Conservation (phyloP, 2,329 filamentous ascomycete genomes). For the Diplodia mutila region DNA sequence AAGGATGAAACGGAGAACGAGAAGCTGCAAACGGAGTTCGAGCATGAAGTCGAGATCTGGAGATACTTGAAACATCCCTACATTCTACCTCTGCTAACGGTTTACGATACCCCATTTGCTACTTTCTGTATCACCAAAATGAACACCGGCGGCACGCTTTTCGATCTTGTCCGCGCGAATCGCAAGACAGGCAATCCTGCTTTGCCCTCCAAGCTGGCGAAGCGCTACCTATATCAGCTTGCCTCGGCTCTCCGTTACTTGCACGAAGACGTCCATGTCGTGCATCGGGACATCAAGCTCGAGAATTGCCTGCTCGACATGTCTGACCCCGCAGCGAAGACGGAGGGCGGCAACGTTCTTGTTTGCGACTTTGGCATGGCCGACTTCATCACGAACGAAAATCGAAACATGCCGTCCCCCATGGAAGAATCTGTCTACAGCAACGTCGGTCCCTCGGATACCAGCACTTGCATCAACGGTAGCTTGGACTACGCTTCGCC, state of each 20-base stretch:
- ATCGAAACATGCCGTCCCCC: conserved; percentile 51
- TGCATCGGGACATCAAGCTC: conserved; percentile 70
- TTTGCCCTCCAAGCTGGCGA: conserved; percentile 56
- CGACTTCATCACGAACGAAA: conserved; percentile 65
- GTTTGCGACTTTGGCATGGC: conserved; percentile 73
- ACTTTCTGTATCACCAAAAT: conserved; percentile 70
- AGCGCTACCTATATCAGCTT: conserved; percentile 65
- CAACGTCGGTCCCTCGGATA: conserved; percentile 59
- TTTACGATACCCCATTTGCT: conserved; percentile 69
- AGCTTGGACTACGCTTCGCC: conserved; percentile 62
- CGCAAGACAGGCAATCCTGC: conserved; percentile 43
- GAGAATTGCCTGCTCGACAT: conserved; percentile 69
- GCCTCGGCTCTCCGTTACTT: conserved; percentile 68
- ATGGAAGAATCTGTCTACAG: conserved; percentile 45
- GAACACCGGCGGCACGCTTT: conserved; percentile 66
- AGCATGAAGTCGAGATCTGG: conserved; percentile 71
- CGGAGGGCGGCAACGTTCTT: conserved; percentile 59
- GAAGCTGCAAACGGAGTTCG: conserved; percentile 67
- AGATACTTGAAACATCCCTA: conserved; percentile 65
- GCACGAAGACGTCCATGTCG: conserved; percentile 68
- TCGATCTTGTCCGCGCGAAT: conserved; percentile 63
- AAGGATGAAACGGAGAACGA: conserved; percentile 66
- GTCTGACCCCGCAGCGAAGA: conserved; percentile 50
- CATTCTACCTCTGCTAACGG: conserved; percentile 64
- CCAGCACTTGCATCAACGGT: conserved; percentile 62